Evolutionary conservation across 2,329 filamentous ascomycete genomes (phyloP), one percentile per base, ranked within the genome.

Genomic region (Aureobasidium sp.): DNA sequence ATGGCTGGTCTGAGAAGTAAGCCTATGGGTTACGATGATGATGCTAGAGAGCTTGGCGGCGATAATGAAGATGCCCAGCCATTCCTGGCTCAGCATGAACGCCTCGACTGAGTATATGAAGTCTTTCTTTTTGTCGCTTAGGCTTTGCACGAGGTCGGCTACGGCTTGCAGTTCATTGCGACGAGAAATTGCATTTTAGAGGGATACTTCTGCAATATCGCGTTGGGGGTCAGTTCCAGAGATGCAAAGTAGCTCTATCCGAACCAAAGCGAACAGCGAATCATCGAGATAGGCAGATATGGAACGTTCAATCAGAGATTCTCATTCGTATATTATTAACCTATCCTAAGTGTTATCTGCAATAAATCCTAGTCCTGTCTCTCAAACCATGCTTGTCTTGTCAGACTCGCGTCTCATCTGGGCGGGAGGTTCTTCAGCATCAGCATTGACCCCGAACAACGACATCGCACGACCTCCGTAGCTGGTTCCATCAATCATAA

Each of bases 401-500:
- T 51, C 49, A 29, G 49, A 51, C 13, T 51, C 49, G 7, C 10
- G 6, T 39, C 49, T 27, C 0, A 10, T 10, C 34, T 39, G 49
- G 7, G 49, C 5, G 1, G 47, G 32, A 21, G 9, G 4, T 25
- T 53, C 49, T 16, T 54, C 36, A 7, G 25, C 50, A 54, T 54
- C 50, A 25, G 50, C 50, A 32, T 54, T 42, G 13, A 54, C 50
- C 8, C 50, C 50, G 21, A 54, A 54, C 50, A 54, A 42, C 11
- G 50, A 27, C 50, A 42, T 27, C 6, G 53, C 10, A 34, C n/a
- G 36, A 2, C 53, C 53, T 27, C 39, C 54, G 27, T 51, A 62
- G 5, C 27, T 21, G 14, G 13, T 29, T 16, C 61, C 61, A n/a
- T 62, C 61, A 39, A 62, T 59, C 14, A 62, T n/a, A 8, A 62